Evolutionary conservation across 208 protist genomes (phyloP), one percentile per base, ranked within the genome.

Genomic region (Leishmania gerbilli): DNA sequence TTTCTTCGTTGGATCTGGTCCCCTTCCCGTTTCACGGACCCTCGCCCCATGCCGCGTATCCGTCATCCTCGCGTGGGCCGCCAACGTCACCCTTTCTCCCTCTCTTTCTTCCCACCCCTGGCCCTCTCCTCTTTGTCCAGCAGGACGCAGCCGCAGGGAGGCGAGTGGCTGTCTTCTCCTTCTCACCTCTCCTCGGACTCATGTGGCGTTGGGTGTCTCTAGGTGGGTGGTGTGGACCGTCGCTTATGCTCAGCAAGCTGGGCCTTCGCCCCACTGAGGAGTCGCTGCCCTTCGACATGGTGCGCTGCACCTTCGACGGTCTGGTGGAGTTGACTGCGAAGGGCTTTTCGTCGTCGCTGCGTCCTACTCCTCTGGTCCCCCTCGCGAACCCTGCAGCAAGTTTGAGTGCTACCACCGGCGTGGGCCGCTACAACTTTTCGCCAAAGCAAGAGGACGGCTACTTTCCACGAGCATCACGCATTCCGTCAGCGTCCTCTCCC

Each of bases 161-260:
- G 69, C 40, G 27, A 17, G 7, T n/a, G 34, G 19, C 51, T 37
- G 11, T 45, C 13, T 40, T 21, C 31, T 11, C 3, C 47, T 58
- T 45, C n/a, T 37, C 71, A 37, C 34, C 75, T 71, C 75, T 45
- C 78, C 71, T 78, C 58, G 58, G 55, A 55, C 81, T 27, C 1
- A 95, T 95, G 92, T 87, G 92, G 74, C 91, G 92, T 2, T 96
- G 89, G 91, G 86, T 96, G 11, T 97, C 90, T 21, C 81, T 97
- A 4, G 95, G 95, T 47, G 92, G 93, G 15, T 97, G 95, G 95
- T 95, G 90, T 69, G 95, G 93, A 1, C 93, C 92, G 19, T 87
- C 91, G 24, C 87, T 96, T 7, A 93, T 96, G 88, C 88, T 97
- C 15, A 81, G 84, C 56, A 96, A 97, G 77, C 79, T 97, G 5